Conservation (phyloP, 202 grass and related monocot genomes). For the Schoenoplectus tabernaemontani region DNA sequence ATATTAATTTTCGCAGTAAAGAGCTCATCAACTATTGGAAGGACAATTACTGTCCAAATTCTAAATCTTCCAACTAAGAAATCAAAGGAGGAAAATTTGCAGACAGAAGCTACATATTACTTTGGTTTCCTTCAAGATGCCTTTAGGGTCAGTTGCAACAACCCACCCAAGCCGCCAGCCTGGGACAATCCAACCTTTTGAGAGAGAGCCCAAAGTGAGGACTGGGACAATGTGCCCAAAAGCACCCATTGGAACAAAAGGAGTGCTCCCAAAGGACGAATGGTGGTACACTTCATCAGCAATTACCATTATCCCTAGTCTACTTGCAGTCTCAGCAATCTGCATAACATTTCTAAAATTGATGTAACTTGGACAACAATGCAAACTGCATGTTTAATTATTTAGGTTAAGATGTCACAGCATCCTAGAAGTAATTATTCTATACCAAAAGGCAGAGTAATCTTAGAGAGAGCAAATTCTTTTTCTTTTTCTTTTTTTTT, state of each 20-base stretch:
- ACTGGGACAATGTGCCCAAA: conserved; percentile 48
- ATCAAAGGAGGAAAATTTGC: too few relatives aligned
- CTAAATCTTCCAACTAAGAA: background rate
- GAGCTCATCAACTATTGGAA: background rate
- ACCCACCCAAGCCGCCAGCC: conserved; percentile 89
- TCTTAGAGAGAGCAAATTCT: too few relatives aligned
- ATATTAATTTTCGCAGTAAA: background rate
- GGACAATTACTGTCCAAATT: background rate
- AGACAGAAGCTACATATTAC: conserved; percentile 12
- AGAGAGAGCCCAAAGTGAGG: conserved; percentile 55
- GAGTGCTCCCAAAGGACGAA: conserved; percentile 39
- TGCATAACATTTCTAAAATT: background rate
- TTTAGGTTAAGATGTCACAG: background rate
- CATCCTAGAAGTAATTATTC: background rate
- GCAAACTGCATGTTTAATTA: background rate
- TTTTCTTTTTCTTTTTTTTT: too few relatives aligned
- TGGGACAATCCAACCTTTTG: conserved; percentile 79
- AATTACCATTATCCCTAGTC: conserved; percentile 65
- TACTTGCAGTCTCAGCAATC: conserved; percentile 55
- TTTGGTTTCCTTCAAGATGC: conserved; percentile 49
- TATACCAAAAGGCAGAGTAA: background rate
- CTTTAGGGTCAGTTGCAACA: conserved; percentile 37
- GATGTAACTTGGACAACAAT: background rate
- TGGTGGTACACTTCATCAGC: conserved; percentile 73
- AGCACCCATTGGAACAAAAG: conserved; percentile 63